Evolutionary conservation across 805 yeast genomes (phyloP).

Genomic region (Priceomyces haplophilus): DNA sequence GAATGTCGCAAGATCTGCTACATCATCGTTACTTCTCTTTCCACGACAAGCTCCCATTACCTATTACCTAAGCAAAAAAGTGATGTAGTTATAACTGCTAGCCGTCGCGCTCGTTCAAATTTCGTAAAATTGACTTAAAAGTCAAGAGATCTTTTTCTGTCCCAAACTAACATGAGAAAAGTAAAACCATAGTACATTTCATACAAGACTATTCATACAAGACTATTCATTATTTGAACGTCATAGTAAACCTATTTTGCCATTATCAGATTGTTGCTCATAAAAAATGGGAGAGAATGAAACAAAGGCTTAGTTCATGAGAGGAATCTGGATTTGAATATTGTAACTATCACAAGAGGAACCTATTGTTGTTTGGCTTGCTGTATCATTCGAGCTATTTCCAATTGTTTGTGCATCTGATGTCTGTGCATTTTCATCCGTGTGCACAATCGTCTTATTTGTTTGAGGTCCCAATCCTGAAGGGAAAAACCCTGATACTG

Average conservation of each 20-base stretch:
- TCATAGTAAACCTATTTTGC: too few species aligned
- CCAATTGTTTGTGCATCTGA: not conserved
- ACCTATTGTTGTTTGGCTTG: constrained; percentile 14
- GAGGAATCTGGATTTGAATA: constrained; percentile 28
- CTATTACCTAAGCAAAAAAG: not conserved
- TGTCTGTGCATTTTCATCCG: constrained; percentile 3
- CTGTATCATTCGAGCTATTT: constrained; percentile 8
- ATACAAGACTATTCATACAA: too few species aligned
- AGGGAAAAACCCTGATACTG: constrained; percentile 16
- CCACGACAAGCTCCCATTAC: not conserved
- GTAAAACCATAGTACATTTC: too few species aligned
- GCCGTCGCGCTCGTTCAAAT: too few species aligned
- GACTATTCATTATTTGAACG: too few species aligned
- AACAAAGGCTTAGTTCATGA: not conserved
- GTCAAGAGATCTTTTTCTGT: too few species aligned
- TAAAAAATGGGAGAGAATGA: too few species aligned
- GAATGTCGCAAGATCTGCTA: not conserved
- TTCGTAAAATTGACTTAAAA: too few species aligned
- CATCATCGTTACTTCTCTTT: not conserved
- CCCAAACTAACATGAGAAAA: too few species aligned
- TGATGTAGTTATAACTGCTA: too few species aligned
- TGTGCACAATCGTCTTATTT: not conserved
- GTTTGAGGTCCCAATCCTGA: not conserved
- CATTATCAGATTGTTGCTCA: too few species aligned
- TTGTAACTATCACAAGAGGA: constrained; percentile 23